A percentile compares a stretch with the other conserved stretches of the same genome.
Conservation (phyloP, 805 yeast genomes). For the Pichia californica region DNA sequence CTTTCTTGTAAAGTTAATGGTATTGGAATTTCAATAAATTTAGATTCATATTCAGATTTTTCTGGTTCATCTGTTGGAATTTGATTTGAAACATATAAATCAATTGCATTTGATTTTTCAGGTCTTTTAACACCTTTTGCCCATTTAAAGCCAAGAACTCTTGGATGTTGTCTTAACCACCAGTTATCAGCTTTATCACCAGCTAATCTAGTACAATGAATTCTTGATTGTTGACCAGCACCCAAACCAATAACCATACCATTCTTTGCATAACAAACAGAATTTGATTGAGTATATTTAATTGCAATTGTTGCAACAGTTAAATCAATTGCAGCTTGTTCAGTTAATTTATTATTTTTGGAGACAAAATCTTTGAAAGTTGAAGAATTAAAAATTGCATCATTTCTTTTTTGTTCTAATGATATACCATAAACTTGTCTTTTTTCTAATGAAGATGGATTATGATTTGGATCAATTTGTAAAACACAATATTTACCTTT, state of each 20-base stretch:
- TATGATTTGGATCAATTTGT: conserved; percentile 92
- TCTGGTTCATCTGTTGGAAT: conserved; percentile 91
- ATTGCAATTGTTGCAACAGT: conserved; percentile 96
- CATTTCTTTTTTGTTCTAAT: conserved; percentile 94
- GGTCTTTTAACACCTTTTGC: conserved; percentile 98
- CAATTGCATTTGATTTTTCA: conserved; percentile 97
- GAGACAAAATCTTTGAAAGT: conserved; percentile 91
- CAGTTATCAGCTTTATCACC: conserved; percentile 99
- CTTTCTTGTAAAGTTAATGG: conserved; percentile 82
- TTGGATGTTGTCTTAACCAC: conserved; percentile 99
- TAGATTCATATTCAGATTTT: conserved; percentile 83
- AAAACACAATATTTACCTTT: conserved; percentile 95
- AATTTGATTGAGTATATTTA: conserved; percentile 97
- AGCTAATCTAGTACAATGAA: conserved; percentile 98
- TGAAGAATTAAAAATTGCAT: conserved; percentile 86
- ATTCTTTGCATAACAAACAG: conserved; percentile 96
- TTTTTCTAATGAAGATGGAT: conserved; percentile 74
- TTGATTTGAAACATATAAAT: conserved; percentile 84
- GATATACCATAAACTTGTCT: conserved; percentile 96
- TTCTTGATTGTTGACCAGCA: conserved; percentile 99
- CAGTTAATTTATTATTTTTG: conserved; percentile 76
- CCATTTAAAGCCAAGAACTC: conserved; percentile 90
- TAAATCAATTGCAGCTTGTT: conserved; percentile 88
- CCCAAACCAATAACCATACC: conserved; percentile 99
- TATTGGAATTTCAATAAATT: conserved; percentile 75